Base-by-base conservation (phyloP, 2,329 filamentous ascomycete species). In the Pseudogymnoascus sp. region DNA sequence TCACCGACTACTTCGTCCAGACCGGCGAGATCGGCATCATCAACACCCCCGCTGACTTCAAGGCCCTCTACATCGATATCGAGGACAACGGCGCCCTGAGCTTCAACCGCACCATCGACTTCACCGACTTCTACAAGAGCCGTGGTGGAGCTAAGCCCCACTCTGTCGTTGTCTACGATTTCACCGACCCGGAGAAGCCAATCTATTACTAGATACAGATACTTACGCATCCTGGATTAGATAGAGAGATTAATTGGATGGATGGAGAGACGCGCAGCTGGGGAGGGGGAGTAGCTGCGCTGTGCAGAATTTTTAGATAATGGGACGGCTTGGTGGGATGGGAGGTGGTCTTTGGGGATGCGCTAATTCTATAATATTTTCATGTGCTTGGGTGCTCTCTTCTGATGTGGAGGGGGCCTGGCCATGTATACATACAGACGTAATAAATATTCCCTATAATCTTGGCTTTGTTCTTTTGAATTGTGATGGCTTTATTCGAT, bases 1-100 rank as follows among this genome's bases (percentile, higher is more conserved):
- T 86, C 12, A 85, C 82, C n/a, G 85, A 85, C 62, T 87, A 87
- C 75, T 87, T 87, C 69, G 82, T 87, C 2, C 83, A 87, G 74
- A 82, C 79, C 8, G 83, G 84, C 26, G 80, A 83, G 65, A 85
- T 86, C 64, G 81, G 81, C 5, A 75, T 86, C 2, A 77, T 86
- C 69, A 86, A 86, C 70, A 85, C 83, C 0, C 82, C 83, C 0
- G 82, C 77, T 18, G 84, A 86, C 70, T 86, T 80, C 78, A 86
- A 85, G 76, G 83, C 78, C 0, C 79, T 83, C 67, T 86, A 84
- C 76, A 83, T 86, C 67, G 84, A 86, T 64, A 79, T 86, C 64
- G 73, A 78, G 8, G 71, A 77, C 1, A 77, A 86, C 65, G 83
- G 84, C 2, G 75, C 76, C n/a, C 71, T 87, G 62, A 76, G 71